Percentiles rank a stretch among this genome's conserved stretches.
Evolutionary conservation across 129 eudicot species (phyloP).

Genomic region (Kitagawia praeruptora): DNA sequence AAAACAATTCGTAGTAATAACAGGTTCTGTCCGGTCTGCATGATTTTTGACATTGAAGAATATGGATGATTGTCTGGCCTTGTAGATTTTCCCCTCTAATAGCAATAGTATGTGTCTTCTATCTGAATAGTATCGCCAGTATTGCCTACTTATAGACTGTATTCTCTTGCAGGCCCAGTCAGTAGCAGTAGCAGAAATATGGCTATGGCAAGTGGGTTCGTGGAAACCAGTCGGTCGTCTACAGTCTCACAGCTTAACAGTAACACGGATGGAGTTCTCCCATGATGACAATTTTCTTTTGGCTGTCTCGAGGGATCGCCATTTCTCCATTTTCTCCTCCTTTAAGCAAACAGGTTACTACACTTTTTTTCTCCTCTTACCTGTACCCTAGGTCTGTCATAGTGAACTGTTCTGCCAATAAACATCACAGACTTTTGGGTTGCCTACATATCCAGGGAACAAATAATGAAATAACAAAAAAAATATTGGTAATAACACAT

Average conservation of each 20-base stretch:
- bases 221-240: slow-evolving; percentile 92
- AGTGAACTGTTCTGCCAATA: background rate
- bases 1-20: background rate
- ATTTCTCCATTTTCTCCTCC: slow-evolving; percentile 68
- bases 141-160: background rate
- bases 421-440: background rate
- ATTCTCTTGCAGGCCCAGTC: slow-evolving; percentile 71
- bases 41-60: background rate
- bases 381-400: background rate
- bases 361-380: background rate
- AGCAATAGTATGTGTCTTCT: background rate
- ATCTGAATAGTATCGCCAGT: background rate
- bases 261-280: slow-evolving; percentile 89
- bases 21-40: background rate
- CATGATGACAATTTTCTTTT: slow-evolving; percentile 83
- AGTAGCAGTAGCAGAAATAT: slow-evolving; percentile 82
- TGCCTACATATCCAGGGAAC: background rate
- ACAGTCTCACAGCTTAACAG: slow-evolving; percentile 95
- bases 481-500: background rate
- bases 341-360: slow-evolving; percentile 48
- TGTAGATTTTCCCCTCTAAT: background rate
- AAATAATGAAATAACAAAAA: background rate
- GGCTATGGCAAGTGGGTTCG: slow-evolving; percentile 96
- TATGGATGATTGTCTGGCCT: background rate
- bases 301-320: slow-evolving; percentile 93